Evolutionary conservation across 805 yeast species (phyloP).

Genomic region (Cyberlindnera saturnus): DNA sequence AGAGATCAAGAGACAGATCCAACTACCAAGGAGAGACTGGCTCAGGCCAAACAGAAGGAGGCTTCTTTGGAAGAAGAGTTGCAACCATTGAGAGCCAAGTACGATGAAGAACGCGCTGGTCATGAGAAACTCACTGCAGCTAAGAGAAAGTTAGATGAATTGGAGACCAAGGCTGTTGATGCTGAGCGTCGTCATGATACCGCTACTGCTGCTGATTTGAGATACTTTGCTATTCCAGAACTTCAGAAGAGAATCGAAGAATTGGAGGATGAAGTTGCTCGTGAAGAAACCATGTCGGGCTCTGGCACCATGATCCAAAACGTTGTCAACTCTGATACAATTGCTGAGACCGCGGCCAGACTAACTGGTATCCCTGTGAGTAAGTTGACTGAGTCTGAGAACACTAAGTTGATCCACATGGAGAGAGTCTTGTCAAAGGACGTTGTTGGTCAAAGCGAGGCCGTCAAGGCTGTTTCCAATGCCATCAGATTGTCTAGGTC

Average conservation of each 20-base stretch:
- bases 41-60: constrained; percentile 68
- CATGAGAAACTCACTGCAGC: constrained; percentile 87
- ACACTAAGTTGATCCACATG: constrained; percentile 89
- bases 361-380: constrained; percentile 95
- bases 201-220: constrained; percentile 89
- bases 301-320: constrained; percentile 70
- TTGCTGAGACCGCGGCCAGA: constrained; percentile 95
- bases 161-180: constrained; percentile 87
- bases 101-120: constrained; percentile 80
- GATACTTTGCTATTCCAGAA: constrained; percentile 97
- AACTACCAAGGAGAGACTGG: constrained; percentile 80
- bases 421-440: constrained; percentile 74
- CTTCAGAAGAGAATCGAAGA: constrained; percentile 67
- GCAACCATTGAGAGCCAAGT: constrained; percentile 79
- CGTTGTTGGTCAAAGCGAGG: constrained; percentile 95
- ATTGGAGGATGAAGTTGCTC: constrained; percentile 72
- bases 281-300: constrained; percentile 60
- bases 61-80: constrained; percentile 83
- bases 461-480: constrained; percentile 93
- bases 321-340: constrained; percentile 86
- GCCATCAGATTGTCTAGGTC: constrained; percentile 91
- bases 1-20: constrained; percentile 85
- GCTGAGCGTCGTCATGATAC: constrained; percentile 97
- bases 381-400: constrained; percentile 92
- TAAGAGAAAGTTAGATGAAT: constrained; percentile 85